These are phyloP conservation scores for Phylloporus arenicola DNA, from an alignment of 768 basidiomycete species.

Conservation along the genomic window DNA sequence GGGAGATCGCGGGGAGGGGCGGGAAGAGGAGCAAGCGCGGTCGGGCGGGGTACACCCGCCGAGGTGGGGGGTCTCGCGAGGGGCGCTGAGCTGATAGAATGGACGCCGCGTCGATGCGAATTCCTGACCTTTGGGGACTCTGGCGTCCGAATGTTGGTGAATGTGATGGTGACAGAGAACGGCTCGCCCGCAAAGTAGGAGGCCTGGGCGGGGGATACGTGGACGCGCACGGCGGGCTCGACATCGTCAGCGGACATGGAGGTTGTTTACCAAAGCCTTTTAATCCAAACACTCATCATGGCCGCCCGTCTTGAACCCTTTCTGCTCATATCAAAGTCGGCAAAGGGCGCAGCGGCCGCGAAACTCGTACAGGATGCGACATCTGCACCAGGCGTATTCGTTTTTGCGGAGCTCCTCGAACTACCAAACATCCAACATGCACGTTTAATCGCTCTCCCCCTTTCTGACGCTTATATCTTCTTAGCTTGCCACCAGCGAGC, in stretches of 20 bases:
- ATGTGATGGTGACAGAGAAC: conserved; percentile 79
- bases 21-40: conserved; percentile 25
- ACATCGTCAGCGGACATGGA: conserved; percentile 19
- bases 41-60: conserved; percentile 52
- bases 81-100: conserved; percentile 80
- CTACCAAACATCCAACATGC: conserved; percentile 83
- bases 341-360: conserved; percentile 89
- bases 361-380: conserved; percentile 85
- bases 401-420: conserved; percentile 86
- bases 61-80: conserved; percentile 79
- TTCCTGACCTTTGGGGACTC: conserved; percentile 32
- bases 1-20: conserved; percentile 29
- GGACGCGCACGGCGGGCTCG: conserved; percentile 58
- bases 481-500: conserved; percentile 65
- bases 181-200: conserved; percentile 92
- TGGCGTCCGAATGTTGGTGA: conserved; percentile 73
- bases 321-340: conserved; percentile 84
- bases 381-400: conserved; percentile 84
- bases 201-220: conserved; percentile 74
- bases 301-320: conserved; percentile 80
- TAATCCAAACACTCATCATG: conserved; percentile 20
- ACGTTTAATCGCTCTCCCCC: conserved; percentile 13
- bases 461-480: conserved; percentile 2
- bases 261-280: background rate
- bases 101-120: conserved; percentile 64